A percentile compares a stretch with the other conserved stretches of the same genome.
Conservation (phyloP, 169 alveolate genomes). For the Toxoplasma gondii region DNA sequence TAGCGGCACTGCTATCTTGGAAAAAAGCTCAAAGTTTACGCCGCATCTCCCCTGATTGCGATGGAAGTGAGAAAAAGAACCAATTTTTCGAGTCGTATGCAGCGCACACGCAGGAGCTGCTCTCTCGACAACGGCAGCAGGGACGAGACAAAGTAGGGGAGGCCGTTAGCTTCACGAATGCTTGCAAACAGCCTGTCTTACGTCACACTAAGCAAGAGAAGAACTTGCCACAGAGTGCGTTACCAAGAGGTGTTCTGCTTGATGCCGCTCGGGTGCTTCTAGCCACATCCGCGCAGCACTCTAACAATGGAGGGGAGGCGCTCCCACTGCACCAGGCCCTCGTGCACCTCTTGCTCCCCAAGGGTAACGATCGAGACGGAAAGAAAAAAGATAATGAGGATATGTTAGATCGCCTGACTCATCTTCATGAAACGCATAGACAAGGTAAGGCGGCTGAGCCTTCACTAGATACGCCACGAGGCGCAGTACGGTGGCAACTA, state of each 20-base stretch:
- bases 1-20: not conserved
- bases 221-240: not conserved
- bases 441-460: not conserved
- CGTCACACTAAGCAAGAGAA: not conserved
- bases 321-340: not conserved
- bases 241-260: not conserved
- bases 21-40: not conserved
- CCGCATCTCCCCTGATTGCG: no score
- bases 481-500: no score
- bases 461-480: no score
- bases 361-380: not conserved
- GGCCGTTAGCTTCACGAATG: no score
- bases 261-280: not conserved
- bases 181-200: not conserved
- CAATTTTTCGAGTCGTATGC: no score
- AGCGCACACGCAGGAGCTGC: no score
- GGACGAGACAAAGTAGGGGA: not conserved
- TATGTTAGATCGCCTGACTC: not conserved
- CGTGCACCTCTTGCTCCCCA: not conserved
- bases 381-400: not conserved
- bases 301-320: not conserved
- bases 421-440: not conserved
- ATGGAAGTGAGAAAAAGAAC: no score
- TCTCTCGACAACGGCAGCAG: not conserved
- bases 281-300: not conserved